These are phyloP conservation scores for Magnolia officinalis DNA, from an alignment of 164 flowering plant species.

Conservation along the genomic window DNA sequence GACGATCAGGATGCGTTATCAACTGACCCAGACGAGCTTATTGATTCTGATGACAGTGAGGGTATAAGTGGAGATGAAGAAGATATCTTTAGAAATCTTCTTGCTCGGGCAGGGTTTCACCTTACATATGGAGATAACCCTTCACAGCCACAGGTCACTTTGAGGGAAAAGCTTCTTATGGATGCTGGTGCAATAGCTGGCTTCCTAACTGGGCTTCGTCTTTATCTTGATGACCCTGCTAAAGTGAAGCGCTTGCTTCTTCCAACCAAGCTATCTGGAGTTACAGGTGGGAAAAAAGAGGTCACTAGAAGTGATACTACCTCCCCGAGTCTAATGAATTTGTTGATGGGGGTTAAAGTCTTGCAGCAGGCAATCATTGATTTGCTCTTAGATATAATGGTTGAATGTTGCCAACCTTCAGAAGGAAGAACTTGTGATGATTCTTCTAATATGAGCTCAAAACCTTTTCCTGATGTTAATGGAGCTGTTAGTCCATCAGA, in stretches of 20 bases:
- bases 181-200: slow-evolving; percentile 99
- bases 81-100: slow-evolving; percentile 89
- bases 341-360: slow-evolving; percentile 98
- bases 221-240: slow-evolving; percentile 98
- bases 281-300: slow-evolving; percentile 67
- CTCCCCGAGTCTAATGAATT: slow-evolving; percentile 92
- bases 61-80: slow-evolving; percentile 98
- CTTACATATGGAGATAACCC: slow-evolving; percentile 93
- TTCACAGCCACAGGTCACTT: slow-evolving; percentile 93
- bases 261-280: slow-evolving; percentile 83
- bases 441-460: slow-evolving; percentile 44
- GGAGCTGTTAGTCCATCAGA: slow-evolving; percentile 48
- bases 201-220: slow-evolving; percentile 94
- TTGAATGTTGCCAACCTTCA: slow-evolving; percentile 97
- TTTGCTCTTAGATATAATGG: slow-evolving; percentile 95
- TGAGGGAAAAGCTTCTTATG: slow-evolving; percentile 92
- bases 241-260: slow-evolving; percentile 96
- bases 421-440: slow-evolving; percentile 61
- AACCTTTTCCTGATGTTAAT: slow-evolving; percentile 44
- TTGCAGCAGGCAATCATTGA: slow-evolving; percentile 98
- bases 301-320: slow-evolving; percentile 54
- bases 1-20: slow-evolving; percentile 97
- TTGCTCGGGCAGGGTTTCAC: slow-evolving; percentile 93
- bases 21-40: slow-evolving; percentile 93
- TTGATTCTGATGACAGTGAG: slow-evolving; percentile 98